Conservation (phyloP, 139 green algal genomes). For the Astrephomene gubernaculifera region DNA sequence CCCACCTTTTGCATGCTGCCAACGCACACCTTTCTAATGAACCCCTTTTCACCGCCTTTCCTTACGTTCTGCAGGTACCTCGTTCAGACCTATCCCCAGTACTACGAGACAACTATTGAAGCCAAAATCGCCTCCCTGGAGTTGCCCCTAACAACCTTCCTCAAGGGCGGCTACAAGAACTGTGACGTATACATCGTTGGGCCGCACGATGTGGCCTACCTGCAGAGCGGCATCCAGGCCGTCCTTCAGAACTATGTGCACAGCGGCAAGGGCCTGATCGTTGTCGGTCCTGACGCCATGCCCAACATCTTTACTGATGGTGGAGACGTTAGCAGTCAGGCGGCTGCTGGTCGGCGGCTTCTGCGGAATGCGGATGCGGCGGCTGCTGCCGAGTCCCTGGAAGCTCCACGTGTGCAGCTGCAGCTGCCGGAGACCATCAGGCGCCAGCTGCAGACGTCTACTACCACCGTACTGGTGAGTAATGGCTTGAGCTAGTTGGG, state of each 20-base stretch:
- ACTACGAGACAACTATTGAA: not conserved
- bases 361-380: too few relatives aligned
- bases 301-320: not conserved
- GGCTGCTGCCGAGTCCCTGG: too few relatives aligned
- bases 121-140: not conserved
- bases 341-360: not conserved
- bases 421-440: too few relatives aligned
- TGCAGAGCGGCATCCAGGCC: not conserved
- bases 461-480: too few relatives aligned
- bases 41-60: too few relatives aligned
- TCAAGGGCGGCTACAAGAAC: constrained; percentile 1
- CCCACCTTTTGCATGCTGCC: too few relatives aligned
- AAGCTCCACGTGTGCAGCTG: too few relatives aligned
- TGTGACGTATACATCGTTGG: constrained; percentile 28
- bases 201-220: not conserved
- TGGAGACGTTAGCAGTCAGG: not conserved
- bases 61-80: too few relatives aligned
- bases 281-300: constrained; percentile 3
- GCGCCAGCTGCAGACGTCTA: too few relatives aligned
- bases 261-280: constrained; percentile 2
- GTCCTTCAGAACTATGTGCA: not conserved
- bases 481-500: not conserved
- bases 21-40: too few relatives aligned
- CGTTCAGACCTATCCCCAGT: not conserved
- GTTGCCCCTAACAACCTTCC: not conserved